Evolutionary conservation across 164 flowering plant species (phyloP), one percentile per base, ranked within the genome.

Genomic region (Tetracentron sinense): DNA sequence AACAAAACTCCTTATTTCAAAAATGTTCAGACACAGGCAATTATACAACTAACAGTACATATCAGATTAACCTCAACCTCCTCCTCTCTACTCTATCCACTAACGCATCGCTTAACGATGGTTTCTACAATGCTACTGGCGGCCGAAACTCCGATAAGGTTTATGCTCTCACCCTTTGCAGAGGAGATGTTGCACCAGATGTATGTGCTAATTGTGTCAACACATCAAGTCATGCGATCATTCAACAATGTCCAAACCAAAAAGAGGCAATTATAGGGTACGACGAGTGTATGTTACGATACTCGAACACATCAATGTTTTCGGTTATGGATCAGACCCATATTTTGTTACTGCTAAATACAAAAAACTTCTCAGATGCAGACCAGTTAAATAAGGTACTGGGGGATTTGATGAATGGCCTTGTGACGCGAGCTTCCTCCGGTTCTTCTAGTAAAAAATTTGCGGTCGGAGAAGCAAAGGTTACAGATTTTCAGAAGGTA

Each of bases 81-180:
- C n/a, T n/a, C n/a, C n/a, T n/a, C n/a, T n/a, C n/a, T n/a, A n/a
- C n/a, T n/a, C n/a, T n/a, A n/a, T n/a, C n/a, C n/a, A n/a, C n/a
- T n/a, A n/a, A n/a, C n/a, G n/a, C n/a, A n/a, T n/a, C n/a, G n/a
- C n/a, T n/a, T n/a, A n/a, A n/a, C n/a, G n/a, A n/a, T n/a, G n/a
- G n/a, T n/a, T n/a, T n/a, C n/a, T n/a, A n/a, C n/a, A n/a, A n/a
- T n/a, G n/a, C n/a, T n/a, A n/a, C n/a, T n/a, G n/a, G n/a, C 38
- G 51, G 51, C 21, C 15, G 64, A 11, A 61, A 52, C 54, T 2
- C 42, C 30, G 69, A 71, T 38, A 25, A 4, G 59, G 83, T 67
- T 15, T 30, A 70, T 57, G 75, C 68, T 2, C 68, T 75, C 14
- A 71, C 54, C 0, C 74, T 77, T 10, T 79, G 83, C 27, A 67